phyloP scores from a whole-genome alignment of 345 rosid species.

The Anastatica hierochuntica region DNA sequence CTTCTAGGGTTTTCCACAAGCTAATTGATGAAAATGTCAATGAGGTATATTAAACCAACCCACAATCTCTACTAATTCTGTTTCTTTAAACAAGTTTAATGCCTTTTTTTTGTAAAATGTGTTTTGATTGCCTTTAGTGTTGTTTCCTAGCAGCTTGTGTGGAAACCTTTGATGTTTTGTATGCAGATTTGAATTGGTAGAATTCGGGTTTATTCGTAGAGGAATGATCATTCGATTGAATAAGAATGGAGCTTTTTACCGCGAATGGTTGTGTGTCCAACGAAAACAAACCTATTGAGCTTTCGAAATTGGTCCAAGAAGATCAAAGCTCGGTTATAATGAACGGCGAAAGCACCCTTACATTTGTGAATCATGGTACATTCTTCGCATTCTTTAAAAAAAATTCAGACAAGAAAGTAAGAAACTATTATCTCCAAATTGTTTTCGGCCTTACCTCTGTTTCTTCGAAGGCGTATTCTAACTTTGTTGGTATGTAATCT shows the following conservation, averaged over 20 bases:
- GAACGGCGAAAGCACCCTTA: slow-evolving; percentile 9
- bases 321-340: slow-evolving; percentile 13
- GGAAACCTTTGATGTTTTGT: slow-evolving; percentile 24
- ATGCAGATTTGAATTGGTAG: slow-evolving; percentile 8
- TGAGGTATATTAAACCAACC: slow-evolving; percentile 17
- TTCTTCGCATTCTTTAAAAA: too few relatives aligned
- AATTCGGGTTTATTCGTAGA: slow-evolving; percentile 8
- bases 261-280: slow-evolving; percentile 16
- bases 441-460: too few relatives aligned
- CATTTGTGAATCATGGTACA: slow-evolving; percentile 25
- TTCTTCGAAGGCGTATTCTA: too few relatives aligned
- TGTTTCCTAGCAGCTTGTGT: slow-evolving; percentile 25
- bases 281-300: slow-evolving; percentile 25
- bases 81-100: slow-evolving; percentile 1
- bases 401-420: too few relatives aligned
- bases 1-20: slow-evolving; percentile 20
- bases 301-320: slow-evolving; percentile 20
- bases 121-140: not conserved
- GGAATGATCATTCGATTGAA: slow-evolving; percentile 25
- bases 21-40: slow-evolving; percentile 26
- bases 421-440: too few relatives aligned
- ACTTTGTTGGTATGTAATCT: not conserved
- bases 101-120: not conserved
- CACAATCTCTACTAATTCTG: too few relatives aligned
- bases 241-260: slow-evolving; percentile 22